Evolutionary conservation across 1,284 basidiomycete species (phyloP).

Genomic region (Ustilago tritici): DNA sequence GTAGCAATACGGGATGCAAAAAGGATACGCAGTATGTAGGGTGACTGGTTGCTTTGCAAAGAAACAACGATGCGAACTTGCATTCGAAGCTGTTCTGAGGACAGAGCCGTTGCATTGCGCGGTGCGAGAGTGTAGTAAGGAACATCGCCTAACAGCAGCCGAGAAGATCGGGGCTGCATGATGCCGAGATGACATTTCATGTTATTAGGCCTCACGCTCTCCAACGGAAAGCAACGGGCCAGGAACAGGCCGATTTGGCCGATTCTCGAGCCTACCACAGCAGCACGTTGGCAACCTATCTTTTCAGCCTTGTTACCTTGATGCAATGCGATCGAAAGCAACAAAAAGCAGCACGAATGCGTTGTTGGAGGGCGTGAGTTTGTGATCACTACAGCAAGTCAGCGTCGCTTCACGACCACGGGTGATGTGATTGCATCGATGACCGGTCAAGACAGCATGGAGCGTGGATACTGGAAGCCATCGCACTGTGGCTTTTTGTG

Average conservation of each 20-base stretch:
- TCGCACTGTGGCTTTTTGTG: neutral
- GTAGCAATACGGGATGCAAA: neutral
- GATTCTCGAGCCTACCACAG: neutral
- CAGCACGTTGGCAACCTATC: neutral
- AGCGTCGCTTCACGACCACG: neutral
- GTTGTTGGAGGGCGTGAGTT: neutral
- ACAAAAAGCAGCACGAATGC: neutral
- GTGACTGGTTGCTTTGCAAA: conserved; percentile 9
- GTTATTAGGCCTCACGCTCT: neutral
- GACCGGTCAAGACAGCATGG: neutral
- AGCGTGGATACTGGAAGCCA: neutral
- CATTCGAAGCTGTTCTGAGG: neutral
- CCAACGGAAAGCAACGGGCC: neutral
- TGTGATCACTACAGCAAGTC: too few relatives aligned
- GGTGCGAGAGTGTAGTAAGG: neutral
- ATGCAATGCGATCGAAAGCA: conserved; percentile 3
- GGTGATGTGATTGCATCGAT: neutral
- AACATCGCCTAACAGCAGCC: neutral
- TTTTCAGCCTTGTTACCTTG: neutral
- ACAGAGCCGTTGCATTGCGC: neutral
- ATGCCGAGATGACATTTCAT: neutral
- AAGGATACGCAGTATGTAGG: neutral
- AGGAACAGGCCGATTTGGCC: neutral
- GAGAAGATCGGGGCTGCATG: too few relatives aligned
- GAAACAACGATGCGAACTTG: neutral